Evolutionary conservation across 306 rosid species (phyloP), one percentile per base, ranked within the genome.

Genomic region (Quercus agrifolia): DNA sequence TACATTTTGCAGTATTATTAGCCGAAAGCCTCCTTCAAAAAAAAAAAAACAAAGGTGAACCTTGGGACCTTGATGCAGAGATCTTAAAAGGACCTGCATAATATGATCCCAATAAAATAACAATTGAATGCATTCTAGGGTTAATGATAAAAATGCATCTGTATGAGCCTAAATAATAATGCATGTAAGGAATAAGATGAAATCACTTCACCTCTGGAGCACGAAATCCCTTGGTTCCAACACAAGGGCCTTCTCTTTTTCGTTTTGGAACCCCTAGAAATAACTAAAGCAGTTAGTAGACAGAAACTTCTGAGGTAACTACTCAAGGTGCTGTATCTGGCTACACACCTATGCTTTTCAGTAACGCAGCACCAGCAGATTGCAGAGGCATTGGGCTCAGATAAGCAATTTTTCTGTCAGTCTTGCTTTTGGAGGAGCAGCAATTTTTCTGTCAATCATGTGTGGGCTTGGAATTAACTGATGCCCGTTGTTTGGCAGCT

Each of bases 181-280:
- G 46, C 46, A 38, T 30, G 5, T 30, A 30, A 5, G 46, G 10
- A 6, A 38, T 23, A 38, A 38, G 46, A 78, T 76, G 51, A 74
- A 33, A 38, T 28, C 20, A 35, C 71, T 76, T 75, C 74, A 89
- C 97, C 93, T 91, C 97, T 3, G 97, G 97, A 62, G 97, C 97
- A 55, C 97, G 89, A 83, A 88, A 91, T 64, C 97, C 93, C 81
- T 89, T 89, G 38, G 97, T 91, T 85, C 97, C 92, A 74, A 83
- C 91, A 73, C 93, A 91, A 71, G 91, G 80, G 75, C 97, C 93
- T 71, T 89, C 97, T 86, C 80, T 85, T 76, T 87, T 91, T 23
- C 52, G 82, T 52, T 89, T 91, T 71, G 86, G 87, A 82, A 59
- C 82, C 33, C 88, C 97, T 91, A 85, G 56, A 21, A 74, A n/a